Percentiles rank a stretch among this genome's conserved stretches.
Evolutionary conservation across 2,329 filamentous ascomycete species (phyloP).

Genomic region (Alternaria postmessia): DNA sequence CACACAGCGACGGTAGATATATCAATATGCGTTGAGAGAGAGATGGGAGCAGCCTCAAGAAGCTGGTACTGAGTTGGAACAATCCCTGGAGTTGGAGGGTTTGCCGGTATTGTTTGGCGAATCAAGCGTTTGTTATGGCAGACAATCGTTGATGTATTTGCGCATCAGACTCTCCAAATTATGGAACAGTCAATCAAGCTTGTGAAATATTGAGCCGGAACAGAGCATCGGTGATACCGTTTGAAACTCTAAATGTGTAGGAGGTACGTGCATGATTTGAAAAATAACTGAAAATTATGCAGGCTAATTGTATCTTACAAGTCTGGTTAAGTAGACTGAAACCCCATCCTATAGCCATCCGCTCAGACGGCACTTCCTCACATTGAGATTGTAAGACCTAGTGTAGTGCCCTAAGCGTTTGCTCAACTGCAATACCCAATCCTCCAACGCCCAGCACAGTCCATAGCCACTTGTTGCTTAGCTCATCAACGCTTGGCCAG

Average conservation of each 20-base stretch:
- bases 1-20: not conserved
- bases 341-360: not conserved
- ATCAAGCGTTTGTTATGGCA: not conserved
- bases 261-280: not conserved
- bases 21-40: not conserved
- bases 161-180: not conserved
- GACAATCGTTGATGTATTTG: not conserved
- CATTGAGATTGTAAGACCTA: constrained; percentile 14
- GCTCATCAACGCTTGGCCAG: constrained; percentile 62
- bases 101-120: not conserved
- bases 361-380: not conserved
- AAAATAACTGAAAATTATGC: not conserved
- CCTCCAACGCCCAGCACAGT: constrained; percentile 60
- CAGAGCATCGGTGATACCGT: not conserved
- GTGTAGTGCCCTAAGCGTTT: constrained; percentile 45
- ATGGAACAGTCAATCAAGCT: not conserved
- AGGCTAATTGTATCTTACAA: not conserved
- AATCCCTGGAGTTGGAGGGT: not conserved
- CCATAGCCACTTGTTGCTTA: constrained; percentile 66
- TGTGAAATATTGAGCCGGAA: not conserved
- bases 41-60: not conserved
- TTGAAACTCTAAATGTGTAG: not conserved
- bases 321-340: not conserved
- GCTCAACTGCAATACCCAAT: constrained; percentile 59
- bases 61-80: not conserved